Conservation (phyloP, 2,329 filamentous ascomycete genomes). For the Cyphellophora attinorum region DNA sequence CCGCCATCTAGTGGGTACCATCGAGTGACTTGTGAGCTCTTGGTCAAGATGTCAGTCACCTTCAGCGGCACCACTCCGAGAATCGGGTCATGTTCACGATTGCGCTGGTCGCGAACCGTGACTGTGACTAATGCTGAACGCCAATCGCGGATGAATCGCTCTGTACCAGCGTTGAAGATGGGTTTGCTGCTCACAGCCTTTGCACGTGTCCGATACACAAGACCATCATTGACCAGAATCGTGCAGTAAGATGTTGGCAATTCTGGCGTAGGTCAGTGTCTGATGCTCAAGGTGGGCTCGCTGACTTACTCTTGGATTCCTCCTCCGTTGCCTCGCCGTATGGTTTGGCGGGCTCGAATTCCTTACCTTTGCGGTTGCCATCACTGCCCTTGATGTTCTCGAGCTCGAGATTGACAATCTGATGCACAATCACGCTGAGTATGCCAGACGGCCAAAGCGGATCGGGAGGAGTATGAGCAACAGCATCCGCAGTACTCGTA, state of each 20-base stretch:
- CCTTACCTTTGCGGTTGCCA: conserved; percentile 70
- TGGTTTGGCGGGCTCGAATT: conserved; percentile 79
- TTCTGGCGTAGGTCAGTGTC: conserved; percentile 24
- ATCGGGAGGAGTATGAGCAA: conserved; percentile 82
- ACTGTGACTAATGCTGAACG: conserved; percentile 76
- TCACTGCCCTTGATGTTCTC: conserved; percentile 78
- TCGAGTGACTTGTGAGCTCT: conserved; percentile 72
- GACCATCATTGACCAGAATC: conserved; percentile 37
- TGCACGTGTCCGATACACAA: conserved; percentile 81
- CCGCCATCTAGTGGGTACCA: conserved; percentile 98
- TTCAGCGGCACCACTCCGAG: conserved; percentile 85
- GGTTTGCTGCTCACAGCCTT: conserved; percentile 92
- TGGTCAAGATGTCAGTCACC: conserved; percentile 78
- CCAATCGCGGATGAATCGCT: conserved; percentile 91
- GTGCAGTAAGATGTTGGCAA: conserved; percentile 91
- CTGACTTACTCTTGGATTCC: conserved; percentile 46
- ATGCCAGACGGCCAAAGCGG: conserved; percentile 93
- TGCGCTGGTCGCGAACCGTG: conserved; percentile 76
- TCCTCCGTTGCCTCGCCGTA: conserved; percentile 84
- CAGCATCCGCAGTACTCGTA: conserved; percentile 67
- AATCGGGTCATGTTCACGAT: conserved; percentile 89
- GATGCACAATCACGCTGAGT: conserved; percentile 76
- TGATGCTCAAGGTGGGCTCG: background rate
- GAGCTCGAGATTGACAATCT: conserved; percentile 92
- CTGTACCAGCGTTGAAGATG: conserved; percentile 94